phyloP scores from a whole-genome alignment of 495 filamentous ascomycete genomes.

The Penicillium odoratum region DNA sequence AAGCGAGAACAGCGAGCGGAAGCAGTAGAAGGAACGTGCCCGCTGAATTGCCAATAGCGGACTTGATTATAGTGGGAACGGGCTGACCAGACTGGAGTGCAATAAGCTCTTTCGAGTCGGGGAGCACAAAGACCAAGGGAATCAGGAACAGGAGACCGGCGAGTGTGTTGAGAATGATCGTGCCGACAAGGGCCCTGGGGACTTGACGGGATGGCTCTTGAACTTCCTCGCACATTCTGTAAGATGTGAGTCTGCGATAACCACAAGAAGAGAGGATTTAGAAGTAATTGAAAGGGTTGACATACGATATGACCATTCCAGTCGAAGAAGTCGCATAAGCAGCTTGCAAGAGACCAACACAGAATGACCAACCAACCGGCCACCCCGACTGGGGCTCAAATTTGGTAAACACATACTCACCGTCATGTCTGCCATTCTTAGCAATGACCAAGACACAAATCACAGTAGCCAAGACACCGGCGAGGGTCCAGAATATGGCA shows the following conservation, averaged over 20 bases:
- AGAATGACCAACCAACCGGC: constrained; percentile 58
- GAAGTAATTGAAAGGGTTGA: background rate
- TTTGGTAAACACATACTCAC: constrained; percentile 54
- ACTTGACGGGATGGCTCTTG: constrained; percentile 59
- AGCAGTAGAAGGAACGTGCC: constrained; percentile 67
- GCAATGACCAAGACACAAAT: constrained; percentile 55
- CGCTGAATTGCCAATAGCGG: constrained; percentile 19
- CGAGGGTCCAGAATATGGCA: constrained; percentile 60
- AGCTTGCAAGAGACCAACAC: constrained; percentile 55
- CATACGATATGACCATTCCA: constrained; percentile 37
- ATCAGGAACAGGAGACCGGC: constrained; percentile 66
- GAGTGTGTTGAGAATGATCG: constrained; percentile 59
- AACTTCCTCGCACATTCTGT: constrained; percentile 61
- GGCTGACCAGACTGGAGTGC: constrained; percentile 41
- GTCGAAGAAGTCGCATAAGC: constrained; percentile 55
- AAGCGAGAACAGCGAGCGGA: constrained; percentile 62
- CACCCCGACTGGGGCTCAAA: constrained; percentile 56
- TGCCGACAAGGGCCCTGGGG: constrained; percentile 64
- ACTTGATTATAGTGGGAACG: constrained; percentile 20
- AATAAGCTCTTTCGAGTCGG: constrained; percentile 40
- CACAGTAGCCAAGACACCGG: constrained; percentile 55
- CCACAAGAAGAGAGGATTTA: background rate
- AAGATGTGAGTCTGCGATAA: constrained; percentile 12
- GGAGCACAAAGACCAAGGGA: constrained; percentile 61
- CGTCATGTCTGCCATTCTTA: constrained; percentile 41